Evolutionary conservation across 805 yeast genomes (phyloP), one percentile per base, ranked within the genome.

Genomic region (Jamesozyma lodderae): DNA sequence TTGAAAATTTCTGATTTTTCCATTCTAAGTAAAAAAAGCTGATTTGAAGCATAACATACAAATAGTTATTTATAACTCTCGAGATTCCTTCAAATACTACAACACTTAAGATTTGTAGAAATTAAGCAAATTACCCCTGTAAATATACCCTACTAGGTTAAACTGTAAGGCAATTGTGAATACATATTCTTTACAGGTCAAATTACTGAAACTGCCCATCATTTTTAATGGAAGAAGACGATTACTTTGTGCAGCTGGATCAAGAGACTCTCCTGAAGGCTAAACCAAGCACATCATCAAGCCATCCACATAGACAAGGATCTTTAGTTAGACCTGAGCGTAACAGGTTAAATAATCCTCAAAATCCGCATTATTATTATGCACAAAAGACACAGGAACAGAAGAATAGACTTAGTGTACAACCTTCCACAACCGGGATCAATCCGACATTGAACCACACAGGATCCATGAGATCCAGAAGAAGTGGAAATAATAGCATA

Each of bases 261-360:
- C 38, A 60, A 37, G 67, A 63, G 38, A 57, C 66, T 6, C 51
- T 63, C 13, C 47, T 65, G 26, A 58, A 53, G 6, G 40, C 54
- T 2, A 44, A 57, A 31, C 42, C 36, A 7, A 33, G 36, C 14
- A 41, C 41, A 15, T 38, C 43, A 4, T 44, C 53, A 1, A 36
- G 38, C 10, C 47, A 38, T 4, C 51, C 59, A 38, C 34, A 51
- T 45, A 34, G 64, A 53, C 50, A 59, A 52, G 55, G 75, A 48
- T 82, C 96, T 0, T 66, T 90, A 44, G 81, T 90, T 23, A 72
- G 85, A 44, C 94, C 94, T 3, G 97, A 90, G 53, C 74, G 97
- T 48, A 77, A 81, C 28, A 63, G 77, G 34, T 54, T 72, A 37
- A 71, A 76, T 45, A 69, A 76, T 49, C 76, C 73, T n/a, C 71